A percentile compares a stretch with the other conserved stretches of the same genome.
These are phyloP conservation scores for Pueraria montana DNA, from an alignment of 306 rosid species.

Conservation along the genomic window DNA sequence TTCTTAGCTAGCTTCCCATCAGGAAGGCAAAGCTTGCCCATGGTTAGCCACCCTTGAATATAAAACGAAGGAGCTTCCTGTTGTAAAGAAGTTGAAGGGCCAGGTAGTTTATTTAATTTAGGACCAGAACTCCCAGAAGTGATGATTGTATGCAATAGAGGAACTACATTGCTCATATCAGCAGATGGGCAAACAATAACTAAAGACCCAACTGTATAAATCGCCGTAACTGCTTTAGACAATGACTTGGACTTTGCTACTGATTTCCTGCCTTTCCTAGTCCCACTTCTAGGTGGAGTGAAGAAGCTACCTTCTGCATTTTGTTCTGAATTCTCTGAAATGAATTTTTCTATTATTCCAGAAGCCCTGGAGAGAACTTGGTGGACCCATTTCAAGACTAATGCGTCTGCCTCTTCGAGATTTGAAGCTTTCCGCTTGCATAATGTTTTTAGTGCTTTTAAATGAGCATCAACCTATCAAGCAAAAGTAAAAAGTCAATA, in stretches of 20 bases:
- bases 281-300: conserved; percentile 76
- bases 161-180: conserved; percentile 65
- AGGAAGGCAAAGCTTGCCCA: conserved; percentile 97
- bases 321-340: conserved; percentile 58
- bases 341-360: conserved; percentile 66
- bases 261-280: conserved; percentile 64
- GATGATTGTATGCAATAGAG: conserved; percentile 75
- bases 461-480: conserved; percentile 90
- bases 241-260: conserved; percentile 57
- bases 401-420: conserved; percentile 61
- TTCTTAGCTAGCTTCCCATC: conserved; percentile 89
- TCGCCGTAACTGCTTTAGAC: conserved; percentile 74
- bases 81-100: conserved; percentile 61
- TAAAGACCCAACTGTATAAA: conserved; percentile 86
- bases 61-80: conserved; percentile 79
- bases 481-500: conserved; percentile 42
- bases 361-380: conserved; percentile 69
- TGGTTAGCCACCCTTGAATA: conserved; percentile 88
- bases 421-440: conserved; percentile 84
- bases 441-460: conserved; percentile 79
- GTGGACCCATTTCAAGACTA: conserved; percentile 71
- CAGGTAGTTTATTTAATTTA: conserved; percentile 64
- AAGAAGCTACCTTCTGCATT: conserved; percentile 53
- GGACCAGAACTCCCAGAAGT: conserved; percentile 83
- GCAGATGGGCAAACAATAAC: conserved; percentile 81